Conservation (phyloP, 2,329 filamentous ascomycete species). For the Neonectria neomacrospora region DNA sequence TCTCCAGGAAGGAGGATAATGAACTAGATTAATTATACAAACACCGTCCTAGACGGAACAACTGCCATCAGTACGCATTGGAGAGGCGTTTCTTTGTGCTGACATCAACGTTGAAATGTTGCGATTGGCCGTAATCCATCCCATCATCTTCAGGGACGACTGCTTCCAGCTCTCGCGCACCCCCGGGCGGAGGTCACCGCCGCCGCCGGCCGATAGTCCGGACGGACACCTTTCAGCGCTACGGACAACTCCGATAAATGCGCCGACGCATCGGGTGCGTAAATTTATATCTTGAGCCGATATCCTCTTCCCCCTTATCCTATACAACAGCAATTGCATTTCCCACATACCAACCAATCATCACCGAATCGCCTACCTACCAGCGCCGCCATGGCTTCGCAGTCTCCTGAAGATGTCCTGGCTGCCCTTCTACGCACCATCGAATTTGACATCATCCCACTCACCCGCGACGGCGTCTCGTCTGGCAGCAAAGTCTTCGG, state of each 20-base stretch:
- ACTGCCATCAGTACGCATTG: not conserved
- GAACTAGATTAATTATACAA: not conserved
- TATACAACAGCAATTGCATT: not conserved
- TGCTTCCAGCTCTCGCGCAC: not conserved
- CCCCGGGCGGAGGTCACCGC: slow-evolving; percentile 5
- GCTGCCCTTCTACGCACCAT: slow-evolving; percentile 54
- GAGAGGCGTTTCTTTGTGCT: not conserved
- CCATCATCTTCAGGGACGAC: not conserved
- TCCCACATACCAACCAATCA: not conserved
- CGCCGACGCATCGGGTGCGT: not conserved
- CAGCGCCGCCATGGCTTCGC: slow-evolving; percentile 5
- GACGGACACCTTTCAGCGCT: not conserved
- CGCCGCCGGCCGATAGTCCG: not conserved
- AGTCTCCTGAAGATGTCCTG: slow-evolving; percentile 46
- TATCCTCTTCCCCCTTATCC: not conserved
- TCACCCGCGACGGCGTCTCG: slow-evolving; percentile 60
- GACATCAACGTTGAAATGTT: not conserved
- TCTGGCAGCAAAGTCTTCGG: slow-evolving; percentile 68
- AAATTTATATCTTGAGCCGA: not conserved
- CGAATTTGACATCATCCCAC: slow-evolving; percentile 61
- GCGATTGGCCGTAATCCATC: not conserved
- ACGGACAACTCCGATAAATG: slow-evolving; percentile 1
- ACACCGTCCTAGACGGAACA: not conserved
- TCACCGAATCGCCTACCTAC: not conserved
- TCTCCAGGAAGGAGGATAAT: not conserved